These are phyloP conservation scores for Phytophthora nicotianae DNA, from an alignment of 352 stramenopile genomes.

Conservation along the genomic window DNA sequence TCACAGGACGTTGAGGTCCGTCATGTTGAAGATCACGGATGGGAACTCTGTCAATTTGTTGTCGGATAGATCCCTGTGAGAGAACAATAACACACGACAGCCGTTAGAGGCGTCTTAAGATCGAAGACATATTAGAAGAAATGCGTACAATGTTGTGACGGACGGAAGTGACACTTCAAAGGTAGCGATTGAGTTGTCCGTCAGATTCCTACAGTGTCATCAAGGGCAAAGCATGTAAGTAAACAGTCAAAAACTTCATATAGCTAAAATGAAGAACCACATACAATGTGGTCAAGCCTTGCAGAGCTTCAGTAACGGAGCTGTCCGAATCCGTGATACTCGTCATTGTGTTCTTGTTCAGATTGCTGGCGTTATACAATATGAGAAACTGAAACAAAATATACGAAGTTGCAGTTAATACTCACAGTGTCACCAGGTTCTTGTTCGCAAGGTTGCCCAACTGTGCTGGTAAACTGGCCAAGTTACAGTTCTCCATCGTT, in stretches of 20 bases:
- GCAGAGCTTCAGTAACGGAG: constrained; percentile 42
- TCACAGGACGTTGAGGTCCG: constrained; percentile 67
- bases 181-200: constrained; percentile 47
- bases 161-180: constrained; percentile 50
- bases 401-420: constrained; percentile 1
- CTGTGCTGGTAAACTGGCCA: constrained; percentile 53
- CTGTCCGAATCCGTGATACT: constrained; percentile 42
- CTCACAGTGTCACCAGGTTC: constrained; percentile 65
- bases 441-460: constrained; percentile 47
- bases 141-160: constrained; percentile 47
- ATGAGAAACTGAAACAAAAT: neutral
- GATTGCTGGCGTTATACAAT: constrained; percentile 35
- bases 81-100: constrained; percentile 2
- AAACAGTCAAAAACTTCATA: neutral
- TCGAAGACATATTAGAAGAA: neutral
- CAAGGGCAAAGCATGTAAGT: constrained; percentile 6
- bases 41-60: constrained; percentile 67
- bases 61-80: constrained; percentile 47
- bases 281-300: constrained; percentile 52
- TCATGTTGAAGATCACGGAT: constrained; percentile 68
- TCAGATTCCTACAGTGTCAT: constrained; percentile 42
- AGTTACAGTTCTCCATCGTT: constrained; percentile 73
- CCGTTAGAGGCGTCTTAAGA: neutral
- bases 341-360: constrained; percentile 64
- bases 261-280: constrained; percentile 7